Percentiles rank a stretch among this genome's conserved stretches.
Evolutionary conservation across 106 monocot species (phyloP).

Genomic region (Agapanthus africanus): DNA sequence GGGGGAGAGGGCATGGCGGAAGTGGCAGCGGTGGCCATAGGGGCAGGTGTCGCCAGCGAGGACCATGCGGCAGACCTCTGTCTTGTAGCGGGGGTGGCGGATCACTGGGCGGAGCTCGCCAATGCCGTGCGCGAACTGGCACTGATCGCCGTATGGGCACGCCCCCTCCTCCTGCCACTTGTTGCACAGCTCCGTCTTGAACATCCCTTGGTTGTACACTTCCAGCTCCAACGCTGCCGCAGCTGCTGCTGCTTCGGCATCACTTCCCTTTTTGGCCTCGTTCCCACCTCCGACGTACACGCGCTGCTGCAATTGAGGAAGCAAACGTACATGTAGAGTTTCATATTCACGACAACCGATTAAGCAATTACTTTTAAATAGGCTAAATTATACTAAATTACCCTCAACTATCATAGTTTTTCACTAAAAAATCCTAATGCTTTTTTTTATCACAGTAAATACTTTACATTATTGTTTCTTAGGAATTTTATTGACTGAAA

Average conservation of each 20-base stretch:
- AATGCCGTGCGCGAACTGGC: constrained; percentile 82
- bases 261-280: too few relatives aligned
- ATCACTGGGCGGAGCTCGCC: constrained; percentile 72
- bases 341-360: too few relatives aligned
- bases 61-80: constrained; percentile 97
- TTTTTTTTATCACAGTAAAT: too few relatives aligned
- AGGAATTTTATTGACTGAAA: too few relatives aligned
- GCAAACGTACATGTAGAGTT: too few relatives aligned
- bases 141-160: constrained; percentile 64
- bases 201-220: constrained; percentile 90
- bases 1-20: constrained; percentile 92
- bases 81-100: constrained; percentile 89
- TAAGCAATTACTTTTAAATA: too few relatives aligned
- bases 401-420: too few relatives aligned
- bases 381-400: too few relatives aligned
- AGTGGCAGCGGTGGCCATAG: constrained; percentile 86
- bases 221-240: constrained; percentile 45
- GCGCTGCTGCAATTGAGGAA: too few relatives aligned
- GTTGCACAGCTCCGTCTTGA: constrained; percentile 92
- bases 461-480: too few relatives aligned
- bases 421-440: too few relatives aligned
- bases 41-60: constrained; percentile 72
- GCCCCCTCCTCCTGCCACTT: constrained; percentile 62
- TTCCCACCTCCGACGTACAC: constrained; percentile 29
- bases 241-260: constrained; percentile 1